Evolutionary conservation across 371 early-diverging fungal species (phyloP).

Genomic region (Polyrhizophydium stewartii): DNA sequence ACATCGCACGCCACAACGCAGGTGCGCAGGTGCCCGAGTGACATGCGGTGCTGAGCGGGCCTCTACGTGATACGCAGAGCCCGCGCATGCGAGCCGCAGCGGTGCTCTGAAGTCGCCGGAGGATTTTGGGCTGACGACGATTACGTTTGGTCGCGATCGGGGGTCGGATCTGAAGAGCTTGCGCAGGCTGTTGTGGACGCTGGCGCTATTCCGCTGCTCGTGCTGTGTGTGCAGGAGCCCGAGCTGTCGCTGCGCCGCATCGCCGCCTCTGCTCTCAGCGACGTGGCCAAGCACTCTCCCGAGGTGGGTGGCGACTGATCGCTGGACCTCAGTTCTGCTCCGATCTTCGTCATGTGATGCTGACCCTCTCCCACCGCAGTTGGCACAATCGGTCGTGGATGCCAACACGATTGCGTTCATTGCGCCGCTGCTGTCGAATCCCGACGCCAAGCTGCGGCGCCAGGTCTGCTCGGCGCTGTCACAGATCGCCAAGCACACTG

Average conservation of each 20-base stretch:
- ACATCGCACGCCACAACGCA: slow-evolving; percentile 52
- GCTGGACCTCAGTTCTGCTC: no score
- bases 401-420: slow-evolving; percentile 44
- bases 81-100: background rate
- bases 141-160: no score
- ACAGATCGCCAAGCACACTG: slow-evolving; percentile 51
- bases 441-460: slow-evolving; percentile 48
- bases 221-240: slow-evolving; percentile 54
- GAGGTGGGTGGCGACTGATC: no score
- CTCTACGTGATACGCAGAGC: background rate
- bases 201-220: slow-evolving; percentile 48
- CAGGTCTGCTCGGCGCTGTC: slow-evolving; percentile 46
- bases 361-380: slow-evolving; percentile 15
- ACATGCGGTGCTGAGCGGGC: background rate
- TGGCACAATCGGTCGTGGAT: slow-evolving; percentile 51
- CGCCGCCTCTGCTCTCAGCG: slow-evolving; percentile 49
- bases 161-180: slow-evolving; percentile 27
- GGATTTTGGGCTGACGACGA: no score
- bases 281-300: slow-evolving; percentile 51
- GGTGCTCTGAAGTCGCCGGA: background rate
- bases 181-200: slow-evolving; percentile 52
- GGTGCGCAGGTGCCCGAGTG: slow-evolving; percentile 22
- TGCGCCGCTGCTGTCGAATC: slow-evolving; percentile 39
- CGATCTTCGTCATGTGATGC: background rate
- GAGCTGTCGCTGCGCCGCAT: slow-evolving; percentile 46